Percentiles rank a stretch among this genome's conserved stretches.
Evolutionary conservation across 2,329 filamentous ascomycete species (phyloP).

Genomic region (Amesomyces nigricolor): DNA sequence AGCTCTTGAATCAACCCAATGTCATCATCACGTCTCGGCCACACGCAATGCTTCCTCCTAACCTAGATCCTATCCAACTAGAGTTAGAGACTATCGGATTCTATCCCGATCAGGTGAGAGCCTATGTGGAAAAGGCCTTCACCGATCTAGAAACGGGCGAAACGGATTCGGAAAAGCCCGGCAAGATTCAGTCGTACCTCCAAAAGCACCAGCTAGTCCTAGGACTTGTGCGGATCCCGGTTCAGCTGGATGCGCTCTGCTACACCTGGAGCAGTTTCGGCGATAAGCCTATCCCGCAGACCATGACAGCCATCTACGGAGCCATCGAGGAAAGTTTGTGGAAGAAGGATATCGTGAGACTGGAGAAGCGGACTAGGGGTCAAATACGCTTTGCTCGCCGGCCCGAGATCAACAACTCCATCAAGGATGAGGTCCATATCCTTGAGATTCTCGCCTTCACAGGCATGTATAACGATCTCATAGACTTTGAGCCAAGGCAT

Average conservation of each 20-base stretch:
- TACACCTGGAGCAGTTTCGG: constrained; percentile 31
- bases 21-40: constrained; percentile 40
- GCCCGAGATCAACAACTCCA: constrained; percentile 18
- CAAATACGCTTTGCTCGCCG: neutral
- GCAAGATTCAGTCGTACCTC: constrained; percentile 33
- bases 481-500: constrained; percentile 31
- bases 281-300: constrained; percentile 22
- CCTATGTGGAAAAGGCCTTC: constrained; percentile 28
- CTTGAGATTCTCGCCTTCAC: constrained; percentile 35
- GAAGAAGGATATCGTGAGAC: constrained; percentile 34
- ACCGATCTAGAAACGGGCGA: constrained; percentile 3
- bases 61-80: constrained; percentile 28
- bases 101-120: constrained; percentile 31
- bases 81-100: constrained; percentile 40
- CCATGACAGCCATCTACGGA: constrained; percentile 35
- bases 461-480: constrained; percentile 31
- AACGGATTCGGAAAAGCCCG: neutral
- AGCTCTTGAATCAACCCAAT: constrained; percentile 32
- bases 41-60: constrained; percentile 15
- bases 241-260: constrained; percentile 41
- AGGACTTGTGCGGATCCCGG: constrained; percentile 38
- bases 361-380: constrained; percentile 25
- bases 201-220: constrained; percentile 30
- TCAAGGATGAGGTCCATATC: constrained; percentile 23
- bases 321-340: constrained; percentile 34